Evolutionary conservation across 2,329 filamentous ascomycete genomes (phyloP).

Genomic region (Arthroderma sp.): DNA sequence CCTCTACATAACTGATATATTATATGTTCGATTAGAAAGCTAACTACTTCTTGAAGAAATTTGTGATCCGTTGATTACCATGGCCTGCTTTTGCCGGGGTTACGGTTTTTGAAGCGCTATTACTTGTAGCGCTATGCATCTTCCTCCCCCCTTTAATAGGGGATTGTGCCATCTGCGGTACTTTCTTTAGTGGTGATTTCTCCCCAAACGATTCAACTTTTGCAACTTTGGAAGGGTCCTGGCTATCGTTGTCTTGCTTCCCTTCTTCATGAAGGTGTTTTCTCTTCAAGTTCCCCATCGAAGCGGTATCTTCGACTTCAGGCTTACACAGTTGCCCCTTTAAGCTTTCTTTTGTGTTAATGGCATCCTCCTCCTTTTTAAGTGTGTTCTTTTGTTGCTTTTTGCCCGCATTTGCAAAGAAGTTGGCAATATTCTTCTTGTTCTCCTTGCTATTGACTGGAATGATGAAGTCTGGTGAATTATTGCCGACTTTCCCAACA

Average conservation of each 20-base stretch:
- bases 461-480: conserved; percentile 69
- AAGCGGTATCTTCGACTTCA: not conserved
- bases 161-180: conserved; percentile 10
- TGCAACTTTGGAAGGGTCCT: conserved; percentile 4
- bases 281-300: conserved; percentile 11
- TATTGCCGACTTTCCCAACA: conserved; percentile 88
- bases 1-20: no score
- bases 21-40: not conserved
- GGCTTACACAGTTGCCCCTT: no score
- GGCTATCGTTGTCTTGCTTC: conserved; percentile 28
- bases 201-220: conserved; percentile 1
- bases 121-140: conserved; percentile 45
- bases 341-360: not conserved
- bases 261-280: conserved; percentile 8
- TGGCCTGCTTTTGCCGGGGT: conserved; percentile 28
- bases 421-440: conserved; percentile 87
- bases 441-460: conserved; percentile 76
- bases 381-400: conserved; percentile 18
- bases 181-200: not conserved
- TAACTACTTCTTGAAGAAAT: conserved; percentile 32
- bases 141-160: conserved; percentile 24
- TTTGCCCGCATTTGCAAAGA: conserved; percentile 55
- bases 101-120: conserved; percentile 29
- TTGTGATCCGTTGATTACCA: conserved; percentile 41
- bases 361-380: conserved; percentile 17